Evolutionary conservation across 2,329 filamentous ascomycete genomes (phyloP), one percentile per base, ranked within the genome.

Genomic region (Epichloe bromicola): DNA sequence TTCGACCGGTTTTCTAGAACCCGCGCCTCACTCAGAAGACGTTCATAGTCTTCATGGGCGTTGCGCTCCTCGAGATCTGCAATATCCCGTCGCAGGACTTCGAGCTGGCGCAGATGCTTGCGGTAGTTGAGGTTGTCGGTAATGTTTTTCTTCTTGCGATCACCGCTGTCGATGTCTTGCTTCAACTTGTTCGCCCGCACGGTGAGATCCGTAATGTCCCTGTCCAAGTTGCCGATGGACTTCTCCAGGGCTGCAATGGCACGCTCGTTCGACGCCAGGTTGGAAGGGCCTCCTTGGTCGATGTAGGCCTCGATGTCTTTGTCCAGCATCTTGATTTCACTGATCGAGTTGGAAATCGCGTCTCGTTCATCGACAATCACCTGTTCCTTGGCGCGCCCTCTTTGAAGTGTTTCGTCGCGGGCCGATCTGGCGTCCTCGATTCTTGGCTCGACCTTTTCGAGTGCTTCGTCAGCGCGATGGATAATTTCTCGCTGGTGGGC

Each of bases 111-210:
- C 51, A 81, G 74, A 54, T 86, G 84, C 62, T 85, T 84, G 52
- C 93, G 86, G 64, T 89, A 95, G 55, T 83, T 83, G 48, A 97
- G 71, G 60, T 98, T 98, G 64, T 97, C 89, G 20, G 75, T 75
- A 58, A 98, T 95, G 56, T 87, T 89, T 59, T 87, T 85, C 69
- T 89, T 91, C 51, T 83, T 90, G 53, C 83, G 81, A 56, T 90
- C 86, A 51, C 87, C 86, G 60, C 89, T 88, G 59, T 82, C 80
- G 48, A 90, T 77, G 49, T 88, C 83, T 46, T 86, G 79, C 56
- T 85, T 85, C 48, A 95, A 76, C 58, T 83, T 82, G 66, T 94
- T 93, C 54, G 87, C 81, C 51, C 85, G 78, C 23, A 77, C 73
- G 2, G 82, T 84, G 49, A 93, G 70, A 44, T 80, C 72, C 12